Evolutionary conservation across 2,329 filamentous ascomycete genomes (phyloP).

Genomic region (Colletotrichum simmondsii): DNA sequence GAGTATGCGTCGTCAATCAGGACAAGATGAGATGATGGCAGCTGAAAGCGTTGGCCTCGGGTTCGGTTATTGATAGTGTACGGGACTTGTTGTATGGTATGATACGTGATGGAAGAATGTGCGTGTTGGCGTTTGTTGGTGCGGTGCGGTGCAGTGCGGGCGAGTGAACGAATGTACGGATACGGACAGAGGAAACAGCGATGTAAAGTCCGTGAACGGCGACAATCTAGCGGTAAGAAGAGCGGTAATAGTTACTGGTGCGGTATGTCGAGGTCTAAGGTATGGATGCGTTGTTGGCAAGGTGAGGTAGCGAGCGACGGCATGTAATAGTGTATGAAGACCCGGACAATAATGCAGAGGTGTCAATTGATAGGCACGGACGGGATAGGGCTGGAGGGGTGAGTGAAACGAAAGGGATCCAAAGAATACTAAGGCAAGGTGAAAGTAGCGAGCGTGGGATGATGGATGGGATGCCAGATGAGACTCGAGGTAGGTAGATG

Average conservation of each 20-base stretch:
- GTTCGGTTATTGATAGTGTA: neutral
- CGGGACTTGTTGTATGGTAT: neutral
- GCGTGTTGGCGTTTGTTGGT: neutral
- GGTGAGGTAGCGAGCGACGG: slow-evolving; percentile 14
- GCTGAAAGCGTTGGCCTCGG: neutral
- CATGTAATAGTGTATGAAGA: slow-evolving; percentile 3
- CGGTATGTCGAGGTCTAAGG: neutral
- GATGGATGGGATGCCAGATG: neutral
- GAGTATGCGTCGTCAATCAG: slow-evolving; percentile 4
- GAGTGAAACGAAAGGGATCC: slow-evolving; percentile 2
- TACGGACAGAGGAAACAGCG: neutral
- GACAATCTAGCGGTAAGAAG: neutral
- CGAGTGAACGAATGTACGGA: neutral
- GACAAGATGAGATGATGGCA: neutral
- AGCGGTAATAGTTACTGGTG: neutral
- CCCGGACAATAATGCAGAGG: neutral
- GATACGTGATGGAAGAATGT: neutral
- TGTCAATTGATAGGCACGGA: neutral
- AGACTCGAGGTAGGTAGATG: neutral
- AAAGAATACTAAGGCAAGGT: slow-evolving; percentile 2
- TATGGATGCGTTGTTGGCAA: neutral
- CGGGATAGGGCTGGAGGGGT: neutral
- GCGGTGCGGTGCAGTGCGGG: neutral
- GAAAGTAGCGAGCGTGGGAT: slow-evolving; percentile 11
- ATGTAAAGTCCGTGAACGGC: neutral